Evolutionary conservation across 2,329 filamentous ascomycete genomes (phyloP), one percentile per base, ranked within the genome.

Genomic region (Colletotrichum tanaceti): DNA sequence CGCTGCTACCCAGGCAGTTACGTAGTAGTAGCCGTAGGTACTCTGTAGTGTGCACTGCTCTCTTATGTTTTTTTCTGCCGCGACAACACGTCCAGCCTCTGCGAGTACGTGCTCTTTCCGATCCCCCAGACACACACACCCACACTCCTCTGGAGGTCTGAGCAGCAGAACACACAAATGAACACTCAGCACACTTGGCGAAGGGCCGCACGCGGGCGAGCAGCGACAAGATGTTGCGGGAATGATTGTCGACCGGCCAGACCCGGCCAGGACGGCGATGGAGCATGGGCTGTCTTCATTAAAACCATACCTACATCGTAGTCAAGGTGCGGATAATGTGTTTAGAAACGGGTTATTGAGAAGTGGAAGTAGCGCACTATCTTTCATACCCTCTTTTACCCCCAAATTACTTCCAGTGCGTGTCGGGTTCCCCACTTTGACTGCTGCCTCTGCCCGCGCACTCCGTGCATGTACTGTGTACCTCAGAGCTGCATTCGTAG

Each of bases 381-480:
- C 6, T n/a, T 18, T 28, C 39, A n/a, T n/a, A 38, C 52, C 20
- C 28, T 50, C 47, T 50, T 4, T 53, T 32, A 28, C 20, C 43
- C 49, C 60, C 35, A 68, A 68, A 54, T 49, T 59, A 47, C 49
- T 41, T 55, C 41, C 61, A 47, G 32, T 55, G 61, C 53, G 61
- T 59, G 54, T 64, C 32, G 39, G 20, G 18, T 64, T 52, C 46
- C 46, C 60, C 60, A 65, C 65, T 65, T 50, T 20, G 5, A 9
- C 24, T 50, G 35, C 60, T 64, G 61, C 61, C 22, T 38, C 24
- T 65, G 44, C 39, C 57, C 53, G 63, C 63, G 50, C 66, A 44
- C 66, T 69, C 63, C 66, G 57, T 69, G 52, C 57, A 67, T 58
- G 28, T n/a, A 58, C 63, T 69, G 57, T 67, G 35, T 47, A 46